A percentile compares a stretch with the other conserved stretches of the same genome.
Evolutionary conservation across 2,329 filamentous ascomycete species (phyloP).

Genomic region (Sporothrix protearum): DNA sequence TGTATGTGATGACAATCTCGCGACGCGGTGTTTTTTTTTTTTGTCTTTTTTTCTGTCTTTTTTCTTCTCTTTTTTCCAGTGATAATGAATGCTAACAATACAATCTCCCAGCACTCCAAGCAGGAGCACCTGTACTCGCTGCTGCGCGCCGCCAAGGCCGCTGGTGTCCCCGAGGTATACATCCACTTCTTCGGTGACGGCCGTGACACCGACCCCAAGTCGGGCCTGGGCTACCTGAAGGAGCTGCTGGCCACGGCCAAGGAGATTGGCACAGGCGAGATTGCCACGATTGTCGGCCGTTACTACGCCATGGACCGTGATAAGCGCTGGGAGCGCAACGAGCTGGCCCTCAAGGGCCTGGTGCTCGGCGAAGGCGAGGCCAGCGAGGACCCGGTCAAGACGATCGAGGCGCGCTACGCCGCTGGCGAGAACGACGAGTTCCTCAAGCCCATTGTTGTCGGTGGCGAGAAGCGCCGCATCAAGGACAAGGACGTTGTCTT

Average conservation of each 20-base stretch:
- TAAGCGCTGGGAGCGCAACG: conserved; percentile 96
- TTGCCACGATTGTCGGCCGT: conserved; percentile 88
- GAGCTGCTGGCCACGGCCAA: conserved; percentile 75
- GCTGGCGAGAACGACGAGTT: conserved; percentile 94
- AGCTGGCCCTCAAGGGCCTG: conserved; percentile 84
- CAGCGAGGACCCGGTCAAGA: conserved; percentile 77
- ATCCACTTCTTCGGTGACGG: conserved; percentile 99
- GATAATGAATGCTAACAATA: not conserved
- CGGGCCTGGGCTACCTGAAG: conserved; percentile 80
- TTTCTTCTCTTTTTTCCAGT: too few species aligned
- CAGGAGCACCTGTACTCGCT: conserved; percentile 88
- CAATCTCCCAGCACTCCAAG: conserved; percentile 69
- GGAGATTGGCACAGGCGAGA: conserved; percentile 80
- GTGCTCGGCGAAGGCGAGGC: conserved; percentile 83
- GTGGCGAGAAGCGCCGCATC: conserved; percentile 79
- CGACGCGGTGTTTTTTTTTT: too few species aligned
- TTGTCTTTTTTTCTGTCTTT: too few species aligned
- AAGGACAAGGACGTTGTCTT: conserved; percentile 92
- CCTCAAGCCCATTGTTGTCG: conserved; percentile 93
- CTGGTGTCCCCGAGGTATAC: conserved; percentile 83
- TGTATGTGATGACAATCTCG: conserved; percentile 39
- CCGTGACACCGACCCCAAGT: conserved; percentile 96
- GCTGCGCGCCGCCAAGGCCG: conserved; percentile 83
- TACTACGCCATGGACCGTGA: conserved; percentile 99
- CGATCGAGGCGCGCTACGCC: conserved; percentile 82